phyloP scores from a whole-genome alignment of 345 rosid species.

The Ceriops tagal region DNA sequence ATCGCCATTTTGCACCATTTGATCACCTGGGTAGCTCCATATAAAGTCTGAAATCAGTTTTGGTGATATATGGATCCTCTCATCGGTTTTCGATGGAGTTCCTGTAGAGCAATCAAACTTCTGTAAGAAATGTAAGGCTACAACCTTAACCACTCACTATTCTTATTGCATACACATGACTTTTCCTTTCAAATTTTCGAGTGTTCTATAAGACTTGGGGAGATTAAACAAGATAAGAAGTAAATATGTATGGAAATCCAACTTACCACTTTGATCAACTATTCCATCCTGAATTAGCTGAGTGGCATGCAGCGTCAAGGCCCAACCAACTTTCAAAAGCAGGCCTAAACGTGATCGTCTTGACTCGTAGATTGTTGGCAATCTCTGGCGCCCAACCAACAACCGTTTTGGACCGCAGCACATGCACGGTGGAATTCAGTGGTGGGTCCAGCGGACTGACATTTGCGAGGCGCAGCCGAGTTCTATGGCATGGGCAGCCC shows the following conservation, averaged over 20 bases:
- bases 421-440: no score
- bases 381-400: conserved; percentile 24
- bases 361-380: conserved; percentile 23
- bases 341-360: conserved; percentile 17
- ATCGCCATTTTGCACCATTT: background rate
- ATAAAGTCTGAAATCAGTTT: background rate
- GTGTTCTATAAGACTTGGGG: background rate
- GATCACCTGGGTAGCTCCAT: background rate
- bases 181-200: no score
- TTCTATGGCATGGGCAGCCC: no score
- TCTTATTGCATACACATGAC: no score
- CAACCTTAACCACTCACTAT: no score
- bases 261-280: background rate
- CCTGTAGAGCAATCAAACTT: no score
- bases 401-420: no score
- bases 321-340: conserved; percentile 1
- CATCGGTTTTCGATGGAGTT: background rate
- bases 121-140: no score
- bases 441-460: no score
- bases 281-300: conserved; percentile 9
- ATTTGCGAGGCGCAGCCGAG: no score
- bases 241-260: no score
- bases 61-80: background rate
- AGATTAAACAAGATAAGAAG: background rate
- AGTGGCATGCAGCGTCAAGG: background rate